Evolutionary conservation across 1,284 basidiomycete genomes (phyloP), one percentile per base, ranked within the genome.

Genomic region (Naganishia albida): DNA sequence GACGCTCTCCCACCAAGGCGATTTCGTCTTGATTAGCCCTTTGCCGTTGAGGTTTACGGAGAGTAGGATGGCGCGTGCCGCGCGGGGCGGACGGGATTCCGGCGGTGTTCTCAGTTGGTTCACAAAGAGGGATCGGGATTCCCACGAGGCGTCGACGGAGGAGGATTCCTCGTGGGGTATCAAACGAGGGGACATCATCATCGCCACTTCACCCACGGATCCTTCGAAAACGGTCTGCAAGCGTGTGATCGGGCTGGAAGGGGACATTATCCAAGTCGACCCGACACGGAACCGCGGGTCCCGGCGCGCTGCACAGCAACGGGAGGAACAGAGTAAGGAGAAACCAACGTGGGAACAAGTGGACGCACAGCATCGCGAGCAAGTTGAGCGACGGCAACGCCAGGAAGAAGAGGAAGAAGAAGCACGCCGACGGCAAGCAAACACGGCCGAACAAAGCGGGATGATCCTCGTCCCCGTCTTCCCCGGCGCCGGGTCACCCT

Each of bases 201-300:
- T 88, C 13, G 83, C 90, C 46, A 82, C 83, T 53, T 91, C 89
- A 1, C 93, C 93, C 4, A 77, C 87, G 50, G 83, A 88, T 70
- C 89, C 89, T 0, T 78, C 79, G 0, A 83, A 85, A 51, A 81
- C 87, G 26, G 85, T 97, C 25, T 95, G 93, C 80, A 99, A 99
- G 81, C 86, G 95, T 46, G 82, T 99, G 16, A 82, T 97, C 23
- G 95, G 93, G 0, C 79, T 99, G 20, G 88, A 91, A 23, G 95
- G 95, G 1, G 95, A 99, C 76, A 81, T 88, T 23, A 77, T 98
- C 26, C 92, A 91, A 69, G 86, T 95, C 30, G 93, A 98, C 68
- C 82, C 94, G 12, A 63, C 74, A 20, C 51, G 73, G 50, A 70
- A 55, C 25, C 40, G 20, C 39, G n/a, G 53, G 34, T 23, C 26